Evolutionary conservation across 1,284 basidiomycete species (phyloP).

Genomic region (Stygiomarasmius scandens): DNA sequence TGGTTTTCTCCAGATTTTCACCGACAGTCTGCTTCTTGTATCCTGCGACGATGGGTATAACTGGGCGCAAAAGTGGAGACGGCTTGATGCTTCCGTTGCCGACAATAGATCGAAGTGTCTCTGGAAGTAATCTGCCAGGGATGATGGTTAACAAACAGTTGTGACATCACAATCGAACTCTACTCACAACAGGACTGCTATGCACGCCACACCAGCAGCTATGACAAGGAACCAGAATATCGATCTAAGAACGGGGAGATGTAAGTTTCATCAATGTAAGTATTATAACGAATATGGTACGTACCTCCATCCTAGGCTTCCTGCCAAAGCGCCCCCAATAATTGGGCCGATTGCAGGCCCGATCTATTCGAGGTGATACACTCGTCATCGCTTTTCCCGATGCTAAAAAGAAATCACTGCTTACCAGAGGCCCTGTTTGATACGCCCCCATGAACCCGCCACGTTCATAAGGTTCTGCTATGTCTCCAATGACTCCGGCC

Average conservation of each 20-base stretch:
- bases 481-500: conserved; percentile 59
- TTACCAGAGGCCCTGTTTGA: conserved; percentile 16
- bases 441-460: conserved; percentile 56
- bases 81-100: conserved; percentile 61
- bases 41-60: conserved; percentile 56
- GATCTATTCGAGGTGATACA: conserved; percentile 18
- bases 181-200: conserved; percentile 59
- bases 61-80: conserved; percentile 48
- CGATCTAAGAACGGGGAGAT: conserved; percentile 42
- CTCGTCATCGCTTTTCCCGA: conserved; percentile 27
- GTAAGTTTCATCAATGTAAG: background rate
- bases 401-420: background rate
- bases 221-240: conserved; percentile 84
- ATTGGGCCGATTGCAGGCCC: conserved; percentile 56
- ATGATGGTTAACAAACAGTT: background rate
- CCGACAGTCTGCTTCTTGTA: conserved; percentile 24
- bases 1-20: conserved; percentile 19
- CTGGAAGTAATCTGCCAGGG: conserved; percentile 53
- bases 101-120: conserved; percentile 60
- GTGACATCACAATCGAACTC: background rate
- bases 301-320: conserved; percentile 68
- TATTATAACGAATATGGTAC: conserved; percentile 11
- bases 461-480: conserved; percentile 52
- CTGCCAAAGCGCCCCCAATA: conserved; percentile 61
- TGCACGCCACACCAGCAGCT: conserved; percentile 50